phyloP scores from a whole-genome alignment of 495 filamentous ascomycete genomes.

The Copromyces sp. region DNA sequence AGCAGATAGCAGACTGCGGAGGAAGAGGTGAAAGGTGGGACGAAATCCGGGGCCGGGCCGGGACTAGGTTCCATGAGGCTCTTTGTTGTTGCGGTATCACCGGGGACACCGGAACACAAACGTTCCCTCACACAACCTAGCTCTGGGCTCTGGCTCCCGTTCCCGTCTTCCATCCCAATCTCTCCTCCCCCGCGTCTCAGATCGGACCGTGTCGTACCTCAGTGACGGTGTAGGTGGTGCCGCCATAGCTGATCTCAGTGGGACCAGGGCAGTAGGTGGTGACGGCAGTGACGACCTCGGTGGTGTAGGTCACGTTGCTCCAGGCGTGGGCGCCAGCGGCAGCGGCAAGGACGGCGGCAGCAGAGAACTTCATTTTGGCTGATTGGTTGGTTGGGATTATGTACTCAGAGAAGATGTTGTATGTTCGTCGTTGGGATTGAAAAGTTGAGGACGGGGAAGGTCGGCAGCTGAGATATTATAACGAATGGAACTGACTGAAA shows the following conservation, averaged over 20 bases:
- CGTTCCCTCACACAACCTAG: background rate
- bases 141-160: background rate
- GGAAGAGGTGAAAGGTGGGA: background rate
- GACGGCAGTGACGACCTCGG: conserved; percentile 68
- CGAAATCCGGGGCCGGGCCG: background rate
- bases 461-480: conserved; percentile 14
- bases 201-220: conserved; percentile 31
- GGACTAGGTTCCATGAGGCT: background rate
- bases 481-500: conserved; percentile 54
- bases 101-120: background rate
- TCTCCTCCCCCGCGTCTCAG: background rate
- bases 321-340: conserved; percentile 52
- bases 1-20: background rate
- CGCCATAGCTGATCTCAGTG: conserved; percentile 59
- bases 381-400: conserved; percentile 35
- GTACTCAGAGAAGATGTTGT: conserved; percentile 26
- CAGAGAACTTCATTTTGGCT: conserved; percentile 83
- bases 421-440: conserved; percentile 14
- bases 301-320: conserved; percentile 48
- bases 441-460: conserved; percentile 1
- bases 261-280: conserved; percentile 79
- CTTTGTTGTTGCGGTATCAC: conserved; percentile 1
- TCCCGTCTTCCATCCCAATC: background rate
- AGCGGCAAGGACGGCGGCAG: conserved; percentile 46
- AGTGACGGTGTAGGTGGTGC: conserved; percentile 70